A percentile compares a stretch with the other conserved stretches of the same genome.
Conservation (phyloP, 768 basidiomycete genomes). For the Trametes punicea region DNA sequence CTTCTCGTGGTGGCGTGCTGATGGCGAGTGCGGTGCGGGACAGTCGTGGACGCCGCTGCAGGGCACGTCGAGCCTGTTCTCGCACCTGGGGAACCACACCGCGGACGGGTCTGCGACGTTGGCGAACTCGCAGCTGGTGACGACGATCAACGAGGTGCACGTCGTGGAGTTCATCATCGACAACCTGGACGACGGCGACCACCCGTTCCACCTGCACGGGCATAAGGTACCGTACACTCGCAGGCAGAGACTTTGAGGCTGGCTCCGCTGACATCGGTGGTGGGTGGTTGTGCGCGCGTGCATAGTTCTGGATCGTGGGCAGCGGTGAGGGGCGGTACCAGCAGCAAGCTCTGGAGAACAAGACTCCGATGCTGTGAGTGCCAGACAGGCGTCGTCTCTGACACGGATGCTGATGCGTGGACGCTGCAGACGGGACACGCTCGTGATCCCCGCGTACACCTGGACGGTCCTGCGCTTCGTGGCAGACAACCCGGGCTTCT, state of each 20-base stretch:
- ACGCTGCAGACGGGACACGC: slow-evolving; percentile 35
- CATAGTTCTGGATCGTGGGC: slow-evolving; percentile 34
- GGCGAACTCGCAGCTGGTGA: slow-evolving; percentile 24
- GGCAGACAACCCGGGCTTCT: slow-evolving; percentile 43
- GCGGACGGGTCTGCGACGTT: slow-evolving; percentile 16
- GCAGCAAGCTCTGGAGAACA: slow-evolving; percentile 30
- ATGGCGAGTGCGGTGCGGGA: not conserved
- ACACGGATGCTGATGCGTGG: not conserved
- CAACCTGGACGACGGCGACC: slow-evolving; percentile 31
- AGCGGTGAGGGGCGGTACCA: slow-evolving; percentile 35
- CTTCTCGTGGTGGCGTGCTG: not conserved
- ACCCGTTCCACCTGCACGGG: slow-evolving; percentile 40
- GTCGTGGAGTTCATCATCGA: slow-evolving; percentile 28
- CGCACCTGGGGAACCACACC: slow-evolving; percentile 16
- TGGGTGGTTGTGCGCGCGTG: not conserved
- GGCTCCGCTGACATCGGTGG: not conserved
- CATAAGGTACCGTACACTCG: slow-evolving; percentile 22
- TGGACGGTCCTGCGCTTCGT: slow-evolving; percentile 40
- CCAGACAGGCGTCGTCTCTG: not conserved
- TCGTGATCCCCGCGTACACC: slow-evolving; percentile 38
- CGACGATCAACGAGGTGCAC: slow-evolving; percentile 23
- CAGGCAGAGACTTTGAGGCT: not conserved
- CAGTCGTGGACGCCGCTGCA: slow-evolving; percentile 27
- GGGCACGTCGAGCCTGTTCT: slow-evolving; percentile 24
- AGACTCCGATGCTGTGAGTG: slow-evolving; percentile 34